Evolutionary conservation across 148 eudicot species (phyloP), one percentile per base, ranked within the genome.

Genomic region (Arctostaphylos glauca): DNA sequence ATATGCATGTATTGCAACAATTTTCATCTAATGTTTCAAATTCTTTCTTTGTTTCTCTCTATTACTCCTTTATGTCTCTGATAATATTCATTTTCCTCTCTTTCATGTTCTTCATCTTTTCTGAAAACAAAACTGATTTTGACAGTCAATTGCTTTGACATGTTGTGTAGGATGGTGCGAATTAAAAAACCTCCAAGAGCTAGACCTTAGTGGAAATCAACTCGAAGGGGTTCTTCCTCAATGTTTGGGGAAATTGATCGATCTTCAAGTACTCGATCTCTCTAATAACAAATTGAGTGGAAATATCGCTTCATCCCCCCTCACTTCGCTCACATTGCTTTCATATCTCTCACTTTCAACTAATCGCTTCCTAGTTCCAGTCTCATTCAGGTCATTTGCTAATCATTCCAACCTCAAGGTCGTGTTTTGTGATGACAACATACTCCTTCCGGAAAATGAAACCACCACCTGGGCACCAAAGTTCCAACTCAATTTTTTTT

Each of bases 361-460:
- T 13, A 80, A 80, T 23, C 14, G 12, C 38, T 64, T 80, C 43
- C 9, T 59, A 62, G 9, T 60, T 31, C 73, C 73, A 44, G n/a
- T 47, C 15, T 80, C 81, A 3, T 64, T 80, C 7, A 18, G 15
- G n/a, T 23, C 81, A 47, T 80, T 80, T 47, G 12, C n/a, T 48
- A 80, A 80, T 43, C 56, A 80, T 47, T 80, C 81, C 9, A 46
- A 47, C 15, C 73, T 80, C 6, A n/a, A 80, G 81, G 47, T 80
- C 23, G 0, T 80, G 4, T 5, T 47, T 5, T 3, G 25, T 46
- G 50, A 38, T 41, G n/a, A 58, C 38, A 78, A 78, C 79, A 50
- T 13, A 44, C 12, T 76, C 3, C 4, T 58, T 3, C 8, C 62
- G 41, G 66, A 77, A 54, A 6, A 38, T 38, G 12, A 8, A 2